A percentile compares a stretch with the other conserved stretches of the same genome.
Conservation (phyloP, 805 yeast genomes). For the Candida krabiensis region DNA sequence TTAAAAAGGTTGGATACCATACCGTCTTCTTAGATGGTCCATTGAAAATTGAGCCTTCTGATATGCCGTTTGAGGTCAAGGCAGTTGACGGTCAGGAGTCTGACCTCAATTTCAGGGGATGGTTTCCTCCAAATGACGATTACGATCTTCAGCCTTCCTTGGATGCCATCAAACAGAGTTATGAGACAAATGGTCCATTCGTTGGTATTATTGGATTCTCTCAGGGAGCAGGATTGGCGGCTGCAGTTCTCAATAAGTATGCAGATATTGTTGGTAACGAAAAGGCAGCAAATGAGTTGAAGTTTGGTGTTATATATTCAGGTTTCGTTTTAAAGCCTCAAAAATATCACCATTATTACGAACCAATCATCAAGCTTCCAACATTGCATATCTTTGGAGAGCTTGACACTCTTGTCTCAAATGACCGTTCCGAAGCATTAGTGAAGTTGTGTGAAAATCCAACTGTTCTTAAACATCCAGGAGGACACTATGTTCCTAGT, state of each 20-base stretch:
- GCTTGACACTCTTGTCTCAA: conserved; percentile 81
- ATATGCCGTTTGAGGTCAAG: conserved; percentile 66
- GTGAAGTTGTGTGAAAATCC: conserved; percentile 54
- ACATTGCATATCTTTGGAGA: conserved; percentile 85
- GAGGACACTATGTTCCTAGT: conserved; percentile 96
- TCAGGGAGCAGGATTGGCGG: conserved; percentile 91
- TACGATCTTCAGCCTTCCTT: conserved; percentile 41
- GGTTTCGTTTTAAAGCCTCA: conserved; percentile 45
- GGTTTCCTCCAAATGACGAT: conserved; percentile 64
- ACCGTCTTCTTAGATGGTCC: conserved; percentile 84
- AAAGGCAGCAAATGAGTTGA: conserved; percentile 45
- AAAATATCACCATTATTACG: conserved; percentile 30
- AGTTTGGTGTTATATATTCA: conserved; percentile 75
- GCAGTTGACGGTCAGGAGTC: conserved; percentile 19
- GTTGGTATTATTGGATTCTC: conserved; percentile 89
- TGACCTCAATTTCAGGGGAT: conserved; percentile 46
- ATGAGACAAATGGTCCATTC: conserved; percentile 71
- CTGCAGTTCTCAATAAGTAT: conserved; percentile 63
- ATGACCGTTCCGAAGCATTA: conserved; percentile 63
- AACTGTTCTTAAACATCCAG: conserved; percentile 72
- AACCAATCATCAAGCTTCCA: conserved; percentile 30
- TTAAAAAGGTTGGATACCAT: conserved; percentile 63
- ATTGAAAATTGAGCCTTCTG: conserved; percentile 57
- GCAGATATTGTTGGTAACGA: conserved; percentile 49
- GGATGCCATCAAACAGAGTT: conserved; percentile 47